Evolutionary conservation across 2,329 filamentous ascomycete species (phyloP).

Genomic region (Aspergillus pseudoterreus): DNA sequence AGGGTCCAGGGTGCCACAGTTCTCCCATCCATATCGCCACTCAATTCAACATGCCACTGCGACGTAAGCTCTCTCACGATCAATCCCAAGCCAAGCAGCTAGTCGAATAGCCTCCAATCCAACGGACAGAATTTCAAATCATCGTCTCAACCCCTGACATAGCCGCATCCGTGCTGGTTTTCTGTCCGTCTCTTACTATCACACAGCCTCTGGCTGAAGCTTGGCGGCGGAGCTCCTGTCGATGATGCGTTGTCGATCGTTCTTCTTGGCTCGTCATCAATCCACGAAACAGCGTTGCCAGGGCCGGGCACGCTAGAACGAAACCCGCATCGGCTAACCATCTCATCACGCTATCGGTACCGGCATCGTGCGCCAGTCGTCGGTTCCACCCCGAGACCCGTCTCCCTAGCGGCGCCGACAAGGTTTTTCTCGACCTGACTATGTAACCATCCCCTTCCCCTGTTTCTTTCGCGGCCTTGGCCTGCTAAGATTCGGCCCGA

Average conservation of each 20-base stretch:
- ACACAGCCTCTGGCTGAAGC: constrained; percentile 25
- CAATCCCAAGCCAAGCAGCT: not conserved
- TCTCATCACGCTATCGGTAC: constrained; percentile 6
- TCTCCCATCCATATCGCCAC: too few relatives aligned
- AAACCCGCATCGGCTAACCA: not conserved
- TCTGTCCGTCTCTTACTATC: not conserved
- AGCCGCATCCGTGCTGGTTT: not conserved
- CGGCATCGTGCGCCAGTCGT: not conserved
- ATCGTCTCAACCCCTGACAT: not conserved
- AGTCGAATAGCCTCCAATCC: not conserved
- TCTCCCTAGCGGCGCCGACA: not conserved
- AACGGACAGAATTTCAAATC: not conserved
- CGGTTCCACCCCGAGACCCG: not conserved
- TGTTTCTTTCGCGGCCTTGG: constrained; percentile 1
- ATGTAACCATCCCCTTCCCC: not conserved
- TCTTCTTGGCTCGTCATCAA: constrained; percentile 20
- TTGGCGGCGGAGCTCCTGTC: constrained; percentile 29
- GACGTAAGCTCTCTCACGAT: not conserved
- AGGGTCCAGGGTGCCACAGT: too few relatives aligned
- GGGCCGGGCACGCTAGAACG: constrained; percentile 10
- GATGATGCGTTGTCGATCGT: constrained; percentile 29
- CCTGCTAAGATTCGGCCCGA: not conserved
- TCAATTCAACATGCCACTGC: too few relatives aligned
- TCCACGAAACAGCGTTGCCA: constrained; percentile 14
- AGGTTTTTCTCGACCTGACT: not conserved